phyloP scores from a whole-genome alignment of 1,284 basidiomycete genomes.

The Naganishia albida region DNA sequence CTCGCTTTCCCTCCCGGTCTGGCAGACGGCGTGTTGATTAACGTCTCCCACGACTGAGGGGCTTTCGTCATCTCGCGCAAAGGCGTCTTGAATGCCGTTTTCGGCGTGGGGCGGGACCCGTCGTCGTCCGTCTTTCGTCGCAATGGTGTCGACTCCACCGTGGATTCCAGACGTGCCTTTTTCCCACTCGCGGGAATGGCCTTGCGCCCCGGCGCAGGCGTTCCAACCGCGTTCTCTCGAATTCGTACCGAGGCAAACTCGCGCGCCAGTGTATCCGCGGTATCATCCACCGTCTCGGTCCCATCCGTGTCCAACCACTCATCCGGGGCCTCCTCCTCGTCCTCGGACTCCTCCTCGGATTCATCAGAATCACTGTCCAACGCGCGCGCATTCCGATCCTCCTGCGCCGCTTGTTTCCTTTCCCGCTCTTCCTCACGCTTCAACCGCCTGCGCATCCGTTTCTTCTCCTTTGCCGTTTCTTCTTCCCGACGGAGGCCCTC shows the following conservation, averaged over 20 bases:
- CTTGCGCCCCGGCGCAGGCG: not conserved
- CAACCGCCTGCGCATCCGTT: conserved; percentile 14
- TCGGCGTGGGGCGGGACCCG: not conserved
- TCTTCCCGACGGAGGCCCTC: conserved; percentile 6
- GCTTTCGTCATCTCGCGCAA: not conserved
- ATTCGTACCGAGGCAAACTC: conserved; percentile 9
- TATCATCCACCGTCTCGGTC: conserved; percentile 9
- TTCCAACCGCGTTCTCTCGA: not conserved
- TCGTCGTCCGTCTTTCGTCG: not conserved
- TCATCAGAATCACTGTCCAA: not conserved
- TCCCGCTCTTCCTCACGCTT: conserved; percentile 9
- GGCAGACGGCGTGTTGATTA: not conserved
- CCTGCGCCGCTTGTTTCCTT: not conserved
- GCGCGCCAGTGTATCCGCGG: not conserved
- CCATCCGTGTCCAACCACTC: conserved; percentile 13
- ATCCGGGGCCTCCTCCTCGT: conserved; percentile 7
- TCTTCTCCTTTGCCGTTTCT: conserved; percentile 13
- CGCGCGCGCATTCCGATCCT: not conserved
- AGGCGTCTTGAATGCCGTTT: conserved; percentile 6
- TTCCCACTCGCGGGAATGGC: not conserved
- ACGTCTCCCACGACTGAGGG: conserved; percentile 12
- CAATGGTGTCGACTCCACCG: not conserved
- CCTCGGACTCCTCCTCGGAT: not conserved
- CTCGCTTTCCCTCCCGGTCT: not conserved
- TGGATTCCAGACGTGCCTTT: not conserved